Evolutionary conservation across 1,284 basidiomycete genomes (phyloP), one percentile per base, ranked within the genome.

Genomic region (Trichosporon sp.): DNA sequence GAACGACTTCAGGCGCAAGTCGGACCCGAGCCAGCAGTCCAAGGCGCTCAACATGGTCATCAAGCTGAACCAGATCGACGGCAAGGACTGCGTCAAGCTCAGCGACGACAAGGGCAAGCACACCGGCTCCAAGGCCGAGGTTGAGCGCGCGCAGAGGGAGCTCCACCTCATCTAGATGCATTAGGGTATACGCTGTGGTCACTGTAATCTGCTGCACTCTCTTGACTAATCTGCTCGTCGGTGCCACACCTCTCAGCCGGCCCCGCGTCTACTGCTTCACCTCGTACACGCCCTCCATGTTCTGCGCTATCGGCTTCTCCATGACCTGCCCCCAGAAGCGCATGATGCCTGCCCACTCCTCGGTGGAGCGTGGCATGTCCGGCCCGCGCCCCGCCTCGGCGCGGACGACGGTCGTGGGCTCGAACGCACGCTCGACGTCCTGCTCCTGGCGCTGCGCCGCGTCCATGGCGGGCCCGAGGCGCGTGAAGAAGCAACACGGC

Each of bases 11-110:
- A 81, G 80, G 70, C 88, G 86, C 51, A 88, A 88, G 8, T 88
- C 86, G 29, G 85, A 86, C 6, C 85, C 87, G 13, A 81, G 74
- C 27, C 85, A 88, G 78, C 88, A 87, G 76, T 92, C 90, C 79
- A 92, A 89, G 77, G 88, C 93, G 27, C 84, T 97, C 72, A 96
- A 95, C 77, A 97, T 97, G 80, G 94, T 97, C 51, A 94, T 96
- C 84, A 97, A 97, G 83, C 85, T 98, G 7, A 87, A 88, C 34
- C 87, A 88, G 62, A 89, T 95, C 13, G 85, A 92, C 75, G 87
- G 87, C 12, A 27, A 35, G 21, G 88, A 89, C 1, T 95, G 93
- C 74, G 88, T 98, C 73, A 98, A 98, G 83, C 89, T 98, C 74
- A 94, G 92, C 71, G 95, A 97, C 81, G 94, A 97, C 75, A 81